Evolutionary conservation across 2,329 filamentous ascomycete genomes (phyloP), one percentile per base, ranked within the genome.

Genomic region (Didymella sp.): DNA sequence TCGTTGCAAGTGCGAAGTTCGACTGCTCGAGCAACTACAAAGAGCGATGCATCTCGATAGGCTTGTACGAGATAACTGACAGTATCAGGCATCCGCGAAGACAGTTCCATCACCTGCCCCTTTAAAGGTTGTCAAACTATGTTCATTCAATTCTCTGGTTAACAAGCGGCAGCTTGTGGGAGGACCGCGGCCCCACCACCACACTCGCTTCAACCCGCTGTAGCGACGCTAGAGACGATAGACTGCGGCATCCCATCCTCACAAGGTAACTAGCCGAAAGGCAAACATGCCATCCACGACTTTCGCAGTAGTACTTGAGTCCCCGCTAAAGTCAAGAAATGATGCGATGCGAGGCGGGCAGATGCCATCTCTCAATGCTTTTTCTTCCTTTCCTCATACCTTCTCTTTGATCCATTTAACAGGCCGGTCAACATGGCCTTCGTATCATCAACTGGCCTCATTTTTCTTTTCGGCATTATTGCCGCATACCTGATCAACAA

Each of bases 381-480:
- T 37, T 51, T 13, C 15, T 28, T 44, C 35, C 13, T 19, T 51
- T 40, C 25, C 44, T 55, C 27, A 31, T 41, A 21, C 19, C n/a
- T 15, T 41, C 17, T 27, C 15, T 4, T 43, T 30, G 7, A 33
- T 2, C 30, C n/a, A 54, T 17, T 19, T 17, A 6, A 12, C 19
- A 17, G 12, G n/a, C 25, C 13, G 9, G 33, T 46, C 37, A 51
- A 28, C 35, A 61, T 61, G 59, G 55, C 51, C 15, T 37, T 56
- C 19, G 33, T 51, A 17, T 56, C 51, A 8, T 40, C 50, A 6
- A 61, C 6, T 63, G 68, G 47, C 77, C 76, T 62, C 8, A 21
- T 62, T 17, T 21, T 59, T 13, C 35, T 61, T 11, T 27, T 64
- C 22, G 54, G 58, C 37, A 21, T 61, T 19, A 15, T 58, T 45